Evolutionary conservation across 2,329 filamentous ascomycete species (phyloP), one percentile per base, ranked within the genome.

Genomic region (Penicillium sclerotiorum): DNA sequence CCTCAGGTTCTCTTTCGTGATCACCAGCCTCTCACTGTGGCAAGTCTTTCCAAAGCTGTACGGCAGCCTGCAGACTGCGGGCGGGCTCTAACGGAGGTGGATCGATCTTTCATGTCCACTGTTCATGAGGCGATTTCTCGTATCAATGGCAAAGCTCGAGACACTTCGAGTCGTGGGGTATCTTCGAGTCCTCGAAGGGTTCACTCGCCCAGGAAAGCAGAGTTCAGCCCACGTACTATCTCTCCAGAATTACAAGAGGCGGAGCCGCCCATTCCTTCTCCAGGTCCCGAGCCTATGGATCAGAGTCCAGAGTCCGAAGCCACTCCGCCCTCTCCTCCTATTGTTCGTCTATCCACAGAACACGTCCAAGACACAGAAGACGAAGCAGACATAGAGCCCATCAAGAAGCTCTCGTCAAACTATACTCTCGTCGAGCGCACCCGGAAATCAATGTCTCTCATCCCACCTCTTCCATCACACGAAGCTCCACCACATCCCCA

Each of bases 391-490:
- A 27, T 15, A 12, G 59, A 60, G 30, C 49, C 57, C 20, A 35
- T 65, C 62, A 57, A 62, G 18, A 21, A 43, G 13, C 47, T 49
- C 62, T 62, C 53, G 37, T 47, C 49, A 13, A 43, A 39, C 38
- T 49, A 51, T 49, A 75, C 86, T 0, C 79, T 94, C 0, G 81
- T 87, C 4, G 90, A 95, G 64, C 86, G 91, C 40, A 95, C 92
- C 0, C 84, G 88, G 15, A 79, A 90, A 46, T 91, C 89, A 15
- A 93, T 96, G 85, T 83, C 86, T 0, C 78, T 84, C 3, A 75
- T 82, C 39, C 80, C 83, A 1, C 58, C 59, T 50, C 67, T 37
- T 49, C 60, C 36, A 41, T 33, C 47, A 20, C 59, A 46, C 50
- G 62, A 53, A 44, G 43, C 58, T 8, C 49, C 54, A 32, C 38